phyloP scores from a whole-genome alignment of 495 filamentous ascomycete species.

The Xylaria longipes region DNA sequence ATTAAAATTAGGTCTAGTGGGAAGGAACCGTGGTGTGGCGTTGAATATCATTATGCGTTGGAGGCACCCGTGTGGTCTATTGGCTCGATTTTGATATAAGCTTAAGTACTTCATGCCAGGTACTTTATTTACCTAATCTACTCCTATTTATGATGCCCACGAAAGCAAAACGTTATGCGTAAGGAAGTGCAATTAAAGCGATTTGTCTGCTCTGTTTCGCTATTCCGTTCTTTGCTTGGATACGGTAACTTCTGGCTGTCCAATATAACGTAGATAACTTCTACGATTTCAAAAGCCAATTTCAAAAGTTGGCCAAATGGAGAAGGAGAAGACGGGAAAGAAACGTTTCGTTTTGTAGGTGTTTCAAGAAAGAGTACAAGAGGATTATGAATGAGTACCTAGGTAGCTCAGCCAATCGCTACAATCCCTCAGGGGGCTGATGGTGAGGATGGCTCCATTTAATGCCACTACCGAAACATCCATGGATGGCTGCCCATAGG shows the following conservation, averaged over 20 bases:
- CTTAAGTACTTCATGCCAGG: not conserved
- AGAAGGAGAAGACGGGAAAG: constrained; percentile 12
- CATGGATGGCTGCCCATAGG: not conserved
- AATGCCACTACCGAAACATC: constrained; percentile 10
- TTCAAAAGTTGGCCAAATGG: not conserved
- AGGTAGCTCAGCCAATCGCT: constrained; percentile 19
- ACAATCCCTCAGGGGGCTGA: constrained; percentile 20
- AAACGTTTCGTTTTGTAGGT: constrained; percentile 12
- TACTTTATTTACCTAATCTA: not conserved
- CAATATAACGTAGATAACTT: not conserved
- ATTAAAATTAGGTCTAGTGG: constrained; percentile 2
- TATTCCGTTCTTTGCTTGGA: not conserved
- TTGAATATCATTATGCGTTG: not conserved
- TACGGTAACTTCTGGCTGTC: not conserved
- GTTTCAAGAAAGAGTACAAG: constrained; percentile 17
- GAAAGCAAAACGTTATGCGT: not conserved
- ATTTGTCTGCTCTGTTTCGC: not conserved
- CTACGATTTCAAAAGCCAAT: not conserved
- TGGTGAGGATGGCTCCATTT: not conserved
- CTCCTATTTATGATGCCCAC: not conserved
- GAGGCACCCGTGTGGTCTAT: not conserved
- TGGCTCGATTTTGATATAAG: not conserved
- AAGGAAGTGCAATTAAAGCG: not conserved
- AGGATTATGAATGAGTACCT: not conserved
- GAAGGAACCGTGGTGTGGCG: not conserved